These are phyloP conservation scores for Alternaria brassicicola DNA, from an alignment of 2,329 filamentous ascomycete genomes.

Conservation along the genomic window DNA sequence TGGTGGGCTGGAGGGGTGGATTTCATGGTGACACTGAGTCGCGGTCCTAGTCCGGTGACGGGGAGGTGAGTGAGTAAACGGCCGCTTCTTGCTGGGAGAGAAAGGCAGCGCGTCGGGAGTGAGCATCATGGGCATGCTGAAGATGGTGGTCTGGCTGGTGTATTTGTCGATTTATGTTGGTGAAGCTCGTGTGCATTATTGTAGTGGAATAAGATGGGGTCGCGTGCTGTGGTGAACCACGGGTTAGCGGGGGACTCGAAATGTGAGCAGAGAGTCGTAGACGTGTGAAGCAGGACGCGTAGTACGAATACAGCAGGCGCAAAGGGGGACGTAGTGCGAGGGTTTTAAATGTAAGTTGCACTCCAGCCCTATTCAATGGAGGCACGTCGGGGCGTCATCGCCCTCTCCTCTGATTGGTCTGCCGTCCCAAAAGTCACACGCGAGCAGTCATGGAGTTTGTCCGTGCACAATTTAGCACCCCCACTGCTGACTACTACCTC, in stretches of 20 bases:
- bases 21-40: conserved; percentile 29
- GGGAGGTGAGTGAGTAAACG: conserved; percentile 1
- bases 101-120: conserved; percentile 2
- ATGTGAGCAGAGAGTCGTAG: conserved; percentile 3
- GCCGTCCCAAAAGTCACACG: conserved; percentile 22
- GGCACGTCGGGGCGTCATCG: conserved; percentile 22
- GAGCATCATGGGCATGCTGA: conserved; percentile 17
- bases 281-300: neutral
- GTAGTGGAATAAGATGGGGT: conserved; percentile 8
- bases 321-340: conserved; percentile 8
- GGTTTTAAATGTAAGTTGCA: conserved; percentile 20
- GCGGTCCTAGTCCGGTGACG: conserved; percentile 22
- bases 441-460: conserved; percentile 19
- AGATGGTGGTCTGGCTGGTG: conserved; percentile 11
- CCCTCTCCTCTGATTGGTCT: conserved; percentile 17
- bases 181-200: conserved; percentile 19
- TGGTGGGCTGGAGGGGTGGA: conserved; percentile 28
- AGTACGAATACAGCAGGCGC: conserved; percentile 8
- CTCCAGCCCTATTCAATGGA: conserved; percentile 14
- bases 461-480: conserved; percentile 16
- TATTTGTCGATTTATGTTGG: conserved; percentile 15
- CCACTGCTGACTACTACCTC: conserved; percentile 13
- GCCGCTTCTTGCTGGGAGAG: neutral
- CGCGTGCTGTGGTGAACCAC: conserved; percentile 22
- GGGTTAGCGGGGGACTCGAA: conserved; percentile 7